phyloP scores from a whole-genome alignment of 2,329 filamentous ascomycete genomes.

The Mycosphaerella sp. region DNA sequence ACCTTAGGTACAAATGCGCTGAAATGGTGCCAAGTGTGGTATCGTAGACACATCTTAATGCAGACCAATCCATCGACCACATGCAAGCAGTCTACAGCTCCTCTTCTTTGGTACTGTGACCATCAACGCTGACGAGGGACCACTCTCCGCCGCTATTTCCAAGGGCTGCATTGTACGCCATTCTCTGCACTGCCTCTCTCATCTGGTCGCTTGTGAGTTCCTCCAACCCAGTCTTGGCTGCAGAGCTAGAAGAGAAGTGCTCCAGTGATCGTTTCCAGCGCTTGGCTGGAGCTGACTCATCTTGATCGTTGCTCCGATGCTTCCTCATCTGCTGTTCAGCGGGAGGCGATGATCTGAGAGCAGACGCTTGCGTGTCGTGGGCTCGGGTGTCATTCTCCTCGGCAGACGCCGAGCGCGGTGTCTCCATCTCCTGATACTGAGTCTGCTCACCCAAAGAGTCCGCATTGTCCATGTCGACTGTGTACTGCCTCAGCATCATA shows the following conservation, averaged over 20 bases:
- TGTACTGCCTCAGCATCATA: constrained; percentile 44
- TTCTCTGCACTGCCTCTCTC: constrained; percentile 18
- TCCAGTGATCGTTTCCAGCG: too few species aligned
- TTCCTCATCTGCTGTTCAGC: not conserved
- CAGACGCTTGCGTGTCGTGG: not conserved
- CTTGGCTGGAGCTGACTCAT: not conserved
- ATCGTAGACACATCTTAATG: too few species aligned
- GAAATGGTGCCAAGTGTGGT: too few species aligned
- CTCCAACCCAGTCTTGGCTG: not conserved
- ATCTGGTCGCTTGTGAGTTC: constrained; percentile 4
- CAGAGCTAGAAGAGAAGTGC: not conserved
- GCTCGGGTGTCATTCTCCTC: not conserved
- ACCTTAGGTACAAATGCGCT: too few species aligned
- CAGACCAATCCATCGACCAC: too few species aligned
- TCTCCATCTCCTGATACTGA: not conserved
- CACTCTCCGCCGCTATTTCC: constrained; percentile 18
- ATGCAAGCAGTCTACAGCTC: constrained; percentile 17
- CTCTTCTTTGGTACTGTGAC: constrained; percentile 27
- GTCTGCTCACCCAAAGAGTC: not conserved
- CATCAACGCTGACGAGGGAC: constrained; percentile 28
- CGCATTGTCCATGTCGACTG: not conserved
- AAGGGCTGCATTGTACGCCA: constrained; percentile 26
- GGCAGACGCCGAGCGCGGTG: not conserved
- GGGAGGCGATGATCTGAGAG: not conserved
- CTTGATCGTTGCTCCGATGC: not conserved